Percentiles rank a stretch among this genome's conserved stretches.
Evolutionary conservation across 176 grass and related monocot species (phyloP).

Genomic region (Chloris gayana): DNA sequence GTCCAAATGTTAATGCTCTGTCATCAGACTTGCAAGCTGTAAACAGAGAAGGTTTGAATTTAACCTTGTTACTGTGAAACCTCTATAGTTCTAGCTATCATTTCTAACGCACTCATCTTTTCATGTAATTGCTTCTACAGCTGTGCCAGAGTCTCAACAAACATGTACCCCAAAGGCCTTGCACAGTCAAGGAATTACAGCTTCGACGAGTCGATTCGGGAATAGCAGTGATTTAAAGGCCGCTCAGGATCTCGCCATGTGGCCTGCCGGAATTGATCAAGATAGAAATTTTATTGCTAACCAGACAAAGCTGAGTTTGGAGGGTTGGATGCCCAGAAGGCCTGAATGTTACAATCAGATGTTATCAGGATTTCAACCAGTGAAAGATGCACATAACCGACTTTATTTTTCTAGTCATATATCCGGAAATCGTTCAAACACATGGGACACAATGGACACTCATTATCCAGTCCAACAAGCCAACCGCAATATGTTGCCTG

Average conservation of each 20-base stretch:
- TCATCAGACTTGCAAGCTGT: slow-evolving; percentile 51
- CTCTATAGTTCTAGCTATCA: not conserved
- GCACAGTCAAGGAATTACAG: slow-evolving; percentile 59
- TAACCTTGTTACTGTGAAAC: slow-evolving; percentile 19
- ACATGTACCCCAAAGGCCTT: slow-evolving; percentile 53
- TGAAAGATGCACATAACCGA: slow-evolving; percentile 38
- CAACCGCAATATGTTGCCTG: slow-evolving; percentile 38
- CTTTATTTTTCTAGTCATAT: slow-evolving; percentile 42
- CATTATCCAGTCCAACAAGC: slow-evolving; percentile 42
- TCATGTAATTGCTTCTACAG: slow-evolving; percentile 59
- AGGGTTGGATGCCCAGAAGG: slow-evolving; percentile 33
- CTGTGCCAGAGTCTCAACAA: slow-evolving; percentile 43
- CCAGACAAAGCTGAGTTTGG: slow-evolving; percentile 20
- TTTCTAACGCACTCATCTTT: slow-evolving; percentile 33
- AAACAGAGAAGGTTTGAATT: slow-evolving; percentile 71
- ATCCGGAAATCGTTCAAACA: slow-evolving; percentile 31
- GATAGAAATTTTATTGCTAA: slow-evolving; percentile 41
- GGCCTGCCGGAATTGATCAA: slow-evolving; percentile 42
- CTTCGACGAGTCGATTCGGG: slow-evolving; percentile 43
- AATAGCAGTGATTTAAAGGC: slow-evolving; percentile 39
- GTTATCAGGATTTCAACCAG: slow-evolving; percentile 51
- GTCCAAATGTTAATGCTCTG: slow-evolving; percentile 45
- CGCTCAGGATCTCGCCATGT: slow-evolving; percentile 49
- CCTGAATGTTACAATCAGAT: slow-evolving; percentile 38
- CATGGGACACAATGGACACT: slow-evolving; percentile 37